A percentile compares a stretch with the other conserved stretches of the same genome.
Evolutionary conservation across 1,284 basidiomycete genomes (phyloP).

Genomic region (Heterobasidion occidentale): DNA sequence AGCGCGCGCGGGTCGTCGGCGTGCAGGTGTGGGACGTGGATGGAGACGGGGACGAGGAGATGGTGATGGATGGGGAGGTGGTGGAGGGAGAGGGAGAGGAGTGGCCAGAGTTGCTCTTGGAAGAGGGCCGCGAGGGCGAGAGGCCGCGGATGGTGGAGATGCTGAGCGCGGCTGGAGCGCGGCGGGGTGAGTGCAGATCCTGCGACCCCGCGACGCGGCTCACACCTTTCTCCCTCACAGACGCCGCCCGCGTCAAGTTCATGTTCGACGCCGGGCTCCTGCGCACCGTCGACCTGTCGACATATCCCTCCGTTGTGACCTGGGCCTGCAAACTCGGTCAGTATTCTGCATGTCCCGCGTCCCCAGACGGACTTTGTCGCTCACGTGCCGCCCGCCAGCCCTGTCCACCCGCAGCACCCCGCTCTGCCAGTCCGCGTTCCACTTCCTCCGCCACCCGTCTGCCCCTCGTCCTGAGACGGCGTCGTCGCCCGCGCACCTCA

Average conservation of each 20-base stretch:
- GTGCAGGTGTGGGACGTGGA: conserved; percentile 30
- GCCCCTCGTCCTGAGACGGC: conserved; percentile 3
- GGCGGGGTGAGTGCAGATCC: conserved; percentile 4
- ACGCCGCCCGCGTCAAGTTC: neutral
- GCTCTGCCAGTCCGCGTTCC: conserved; percentile 2
- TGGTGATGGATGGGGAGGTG: conserved; percentile 7
- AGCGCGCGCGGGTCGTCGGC: conserved; percentile 19
- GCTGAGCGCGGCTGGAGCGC: conserved; percentile 6
- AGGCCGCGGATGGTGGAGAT: neutral
- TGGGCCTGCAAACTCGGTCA: conserved; percentile 36
- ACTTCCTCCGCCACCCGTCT: conserved; percentile 7
- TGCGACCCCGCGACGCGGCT: neutral
- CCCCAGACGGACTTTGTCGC: too few relatives aligned
- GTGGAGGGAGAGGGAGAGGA: neutral
- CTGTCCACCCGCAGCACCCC: conserved; percentile 2
- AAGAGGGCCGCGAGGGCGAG: neutral
- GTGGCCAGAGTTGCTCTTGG: neutral
- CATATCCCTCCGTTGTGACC: conserved; percentile 16
- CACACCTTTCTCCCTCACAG: neutral
- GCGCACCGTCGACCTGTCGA: neutral
- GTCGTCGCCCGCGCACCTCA: conserved; percentile 1
- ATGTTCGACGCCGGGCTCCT: neutral
- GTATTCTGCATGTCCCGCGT: conserved; percentile 1
- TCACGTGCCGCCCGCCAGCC: conserved; percentile 1
- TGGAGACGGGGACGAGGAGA: conserved; percentile 22